Base-by-base conservation (phyloP, 2,329 filamentous ascomycete genomes). In the Aspergillus pseudoterreus region DNA sequence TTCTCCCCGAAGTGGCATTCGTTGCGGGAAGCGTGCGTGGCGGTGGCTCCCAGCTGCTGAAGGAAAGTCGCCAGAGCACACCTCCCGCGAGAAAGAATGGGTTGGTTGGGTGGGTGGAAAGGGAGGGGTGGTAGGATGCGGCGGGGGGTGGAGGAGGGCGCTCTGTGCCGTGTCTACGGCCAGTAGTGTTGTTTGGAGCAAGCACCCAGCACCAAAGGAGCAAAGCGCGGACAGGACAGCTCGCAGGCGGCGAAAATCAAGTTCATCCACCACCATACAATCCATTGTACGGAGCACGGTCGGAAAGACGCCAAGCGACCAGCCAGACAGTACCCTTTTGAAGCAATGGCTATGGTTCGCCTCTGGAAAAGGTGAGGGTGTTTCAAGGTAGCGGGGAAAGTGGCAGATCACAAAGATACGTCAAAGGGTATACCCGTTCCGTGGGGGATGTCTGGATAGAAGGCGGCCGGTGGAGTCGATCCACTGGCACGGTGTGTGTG, bases 311-410 rank as follows among this genome's bases (percentile, higher is more conserved):
- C 64, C 64, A 62, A 66, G 63, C 57, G 53, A 52, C 57, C 55
- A 59, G 57, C 63, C 9, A 9, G 9, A 27, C 6, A 27, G 6
- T 5, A 27, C 6, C 24, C 6, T 9, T 61, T 57, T 60, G 59
- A 57, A 63, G 57, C 59, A 61, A 57, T 54, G 55, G 63, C 63
- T 59, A 65, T 64, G 63, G 62, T 68, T 68, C 62, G 58, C 57
- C 57, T 56, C 60, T 15, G n/a, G 57, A 56, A 51, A 58, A 53
- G 49, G 55, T 55, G 39, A 53, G 48, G 41, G 50, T 63, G 64
- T 66, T 67, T 65, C 65, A 66, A 61, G 57, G 63, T 58, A 62
- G 66, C 65, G 66, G 66, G 65, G 65, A 64, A 41, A 61, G 53
- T 53, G 53, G 54, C 46, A 55, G 62, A 63, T 66, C 60, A 60